phyloP scores from a whole-genome alignment of 805 yeast species.

The Wickerhamiella parazyma region DNA sequence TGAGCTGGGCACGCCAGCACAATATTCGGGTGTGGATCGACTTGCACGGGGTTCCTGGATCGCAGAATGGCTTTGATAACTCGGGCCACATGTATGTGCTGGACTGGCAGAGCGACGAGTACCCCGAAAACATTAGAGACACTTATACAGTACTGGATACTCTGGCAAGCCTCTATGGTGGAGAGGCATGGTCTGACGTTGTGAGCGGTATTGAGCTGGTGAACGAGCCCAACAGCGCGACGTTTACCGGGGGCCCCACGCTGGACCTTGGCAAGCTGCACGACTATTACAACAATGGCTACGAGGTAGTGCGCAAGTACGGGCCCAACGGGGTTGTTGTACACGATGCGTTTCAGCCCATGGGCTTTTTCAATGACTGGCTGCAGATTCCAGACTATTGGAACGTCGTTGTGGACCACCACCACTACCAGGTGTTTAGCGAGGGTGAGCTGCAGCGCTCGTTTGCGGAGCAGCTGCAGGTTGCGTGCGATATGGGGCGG shows the following conservation, averaged over 20 bases:
- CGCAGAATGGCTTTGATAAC: constrained; percentile 89
- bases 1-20: constrained; percentile 52
- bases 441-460: constrained; percentile 41
- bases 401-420: constrained; percentile 72
- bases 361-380: constrained; percentile 50
- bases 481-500: constrained; percentile 39
- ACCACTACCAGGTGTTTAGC: constrained; percentile 74
- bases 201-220: constrained; percentile 69
- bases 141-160: constrained; percentile 36
- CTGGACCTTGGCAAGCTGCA: constrained; percentile 44
- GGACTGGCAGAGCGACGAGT: constrained; percentile 14
- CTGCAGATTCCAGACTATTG: constrained; percentile 30
- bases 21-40: constrained; percentile 73
- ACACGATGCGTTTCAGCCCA: constrained; percentile 66
- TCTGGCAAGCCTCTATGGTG: constrained; percentile 52
- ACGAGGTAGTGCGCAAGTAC: constrained; percentile 39
- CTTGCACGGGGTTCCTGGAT: constrained; percentile 89
- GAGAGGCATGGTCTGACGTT: constrained; percentile 43
- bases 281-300: constrained; percentile 45
- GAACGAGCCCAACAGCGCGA: constrained; percentile 70
- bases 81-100: constrained; percentile 60
- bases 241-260: constrained; percentile 19
- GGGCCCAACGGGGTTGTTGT: constrained; percentile 42
- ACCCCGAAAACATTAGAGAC: constrained; percentile 21
- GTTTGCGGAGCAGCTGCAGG: constrained; percentile 45